Evolutionary conservation across 208 protist genomes (phyloP).

Genomic region (Trichomonas gallinae): DNA sequence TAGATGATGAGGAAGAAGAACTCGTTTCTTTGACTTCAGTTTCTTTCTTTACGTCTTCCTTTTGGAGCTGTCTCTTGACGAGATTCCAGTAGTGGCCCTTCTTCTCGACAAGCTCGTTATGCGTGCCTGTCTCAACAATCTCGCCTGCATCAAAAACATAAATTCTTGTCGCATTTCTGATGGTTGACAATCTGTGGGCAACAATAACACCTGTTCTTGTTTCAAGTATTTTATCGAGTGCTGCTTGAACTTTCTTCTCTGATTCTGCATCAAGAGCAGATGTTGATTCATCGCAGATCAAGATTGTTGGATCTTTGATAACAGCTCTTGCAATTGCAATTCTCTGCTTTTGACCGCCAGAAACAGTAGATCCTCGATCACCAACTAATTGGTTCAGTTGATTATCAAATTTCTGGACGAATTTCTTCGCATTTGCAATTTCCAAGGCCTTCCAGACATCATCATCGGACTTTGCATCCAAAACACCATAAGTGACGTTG

Average conservation of each 20-base stretch:
- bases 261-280: background rate
- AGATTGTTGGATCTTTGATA: constrained; percentile 6
- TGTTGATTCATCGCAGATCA: constrained; percentile 18
- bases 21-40: too few relatives aligned
- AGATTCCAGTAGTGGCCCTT: background rate
- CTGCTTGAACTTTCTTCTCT: constrained; percentile 5
- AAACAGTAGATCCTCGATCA: background rate
- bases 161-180: background rate
- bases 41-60: too few relatives aligned
- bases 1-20: too few relatives aligned
- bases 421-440: background rate
- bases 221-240: constrained; percentile 5
- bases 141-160: background rate
- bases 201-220: background rate
- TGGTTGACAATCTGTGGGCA: background rate
- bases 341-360: too few relatives aligned
- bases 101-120: background rate
- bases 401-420: background rate
- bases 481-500: constrained; percentile 44
- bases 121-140: background rate
- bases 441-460: background rate
- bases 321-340: background rate
- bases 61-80: background rate
- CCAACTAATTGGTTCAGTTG: background rate
- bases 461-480: background rate